Evolutionary conservation across 2,329 filamentous ascomycete species (phyloP).

Genomic region (Diplodia seriata): DNA sequence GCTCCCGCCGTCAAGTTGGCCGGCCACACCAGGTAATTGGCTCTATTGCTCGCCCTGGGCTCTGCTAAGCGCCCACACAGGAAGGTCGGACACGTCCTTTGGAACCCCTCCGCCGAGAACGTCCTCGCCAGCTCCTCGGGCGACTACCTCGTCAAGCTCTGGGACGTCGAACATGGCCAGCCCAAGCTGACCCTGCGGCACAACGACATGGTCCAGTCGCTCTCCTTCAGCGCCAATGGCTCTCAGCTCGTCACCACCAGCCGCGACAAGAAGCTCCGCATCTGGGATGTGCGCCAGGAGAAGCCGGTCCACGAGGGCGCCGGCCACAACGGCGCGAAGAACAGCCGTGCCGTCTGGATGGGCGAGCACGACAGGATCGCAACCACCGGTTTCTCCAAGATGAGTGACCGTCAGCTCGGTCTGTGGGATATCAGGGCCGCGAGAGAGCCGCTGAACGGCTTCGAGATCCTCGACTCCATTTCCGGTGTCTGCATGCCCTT

Average conservation of each 20-base stretch:
- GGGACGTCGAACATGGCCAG: constrained; percentile 86
- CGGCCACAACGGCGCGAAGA: constrained; percentile 94
- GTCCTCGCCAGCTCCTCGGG: constrained; percentile 94
- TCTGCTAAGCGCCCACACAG: constrained; percentile 55
- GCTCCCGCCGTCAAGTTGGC: constrained; percentile 79
- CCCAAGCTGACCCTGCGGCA: constrained; percentile 80
- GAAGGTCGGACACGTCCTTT: constrained; percentile 97
- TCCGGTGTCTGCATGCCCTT: constrained; percentile 99
- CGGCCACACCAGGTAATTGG: constrained; percentile 79
- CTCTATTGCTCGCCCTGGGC: not conserved
- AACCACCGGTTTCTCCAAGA: constrained; percentile 95
- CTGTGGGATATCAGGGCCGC: constrained; percentile 90
- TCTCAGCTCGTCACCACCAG: constrained; percentile 89
- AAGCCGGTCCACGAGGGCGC: constrained; percentile 81
- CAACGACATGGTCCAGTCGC: constrained; percentile 89
- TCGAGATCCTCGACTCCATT: constrained; percentile 89
- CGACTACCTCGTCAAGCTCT: constrained; percentile 93
- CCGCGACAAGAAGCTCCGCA: constrained; percentile 95
- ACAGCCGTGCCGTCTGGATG: constrained; percentile 95
- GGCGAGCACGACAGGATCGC: constrained; percentile 95
- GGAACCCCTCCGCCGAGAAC: constrained; percentile 95
- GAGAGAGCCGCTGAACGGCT: constrained; percentile 83
- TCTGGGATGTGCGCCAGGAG: constrained; percentile 97
- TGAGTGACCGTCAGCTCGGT: constrained; percentile 96
- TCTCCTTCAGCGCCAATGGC: constrained; percentile 94